Base-by-base conservation (phyloP, 2,329 filamentous ascomycete species). In the Aspergillus ruber region DNA sequence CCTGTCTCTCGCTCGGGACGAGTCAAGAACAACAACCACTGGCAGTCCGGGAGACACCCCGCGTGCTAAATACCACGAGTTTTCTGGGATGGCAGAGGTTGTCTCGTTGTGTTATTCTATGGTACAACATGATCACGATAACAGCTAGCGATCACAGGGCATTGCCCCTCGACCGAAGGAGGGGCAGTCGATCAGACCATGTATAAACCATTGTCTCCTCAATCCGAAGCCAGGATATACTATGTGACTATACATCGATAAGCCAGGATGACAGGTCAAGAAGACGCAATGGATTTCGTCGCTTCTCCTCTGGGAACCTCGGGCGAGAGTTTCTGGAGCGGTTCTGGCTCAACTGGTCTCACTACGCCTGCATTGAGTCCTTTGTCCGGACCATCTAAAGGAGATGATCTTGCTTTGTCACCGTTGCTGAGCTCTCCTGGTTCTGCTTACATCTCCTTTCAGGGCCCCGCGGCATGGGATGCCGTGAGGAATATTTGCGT, bases 401-500 rank as follows among this genome's bases (percentile, higher is more conserved):
- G 49, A 13, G 58, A 61, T 18, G 55, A 61, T 20, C 48, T 52
- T 10, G 50, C 50, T 8, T 45, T 57, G 35, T 49, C 49, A 17
- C 47, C 50, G 10, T 48, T 49, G 12, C 46, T 52, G 32, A 51
- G 50, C 42, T 43, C 43, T 13, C 48, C 49, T 21, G 47, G 47
- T 32, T 36, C 46, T 21, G 35, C n/a, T 12, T 35, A 38, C 9
- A 18, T 42, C 2, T 21, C 38, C 38, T 40, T 40, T 4, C 45
- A 48, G 42, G 45, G 40, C 47, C 45, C 47, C 45, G 38, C 41
- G 6, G 41, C 17, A 9, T 44, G 44, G 17, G 49, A 45, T 18
- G 43, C 50, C 7, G 53, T 66, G n/a, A 56, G 57, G 46, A 62
- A 64, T 60, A 82, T 88, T 45, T 88, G 85, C 67, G 88, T 83